Percentiles rank a stretch among this genome's conserved stretches.
Conservation (phyloP, 2,329 filamentous ascomycete genomes). For the Alternaria sp. region DNA sequence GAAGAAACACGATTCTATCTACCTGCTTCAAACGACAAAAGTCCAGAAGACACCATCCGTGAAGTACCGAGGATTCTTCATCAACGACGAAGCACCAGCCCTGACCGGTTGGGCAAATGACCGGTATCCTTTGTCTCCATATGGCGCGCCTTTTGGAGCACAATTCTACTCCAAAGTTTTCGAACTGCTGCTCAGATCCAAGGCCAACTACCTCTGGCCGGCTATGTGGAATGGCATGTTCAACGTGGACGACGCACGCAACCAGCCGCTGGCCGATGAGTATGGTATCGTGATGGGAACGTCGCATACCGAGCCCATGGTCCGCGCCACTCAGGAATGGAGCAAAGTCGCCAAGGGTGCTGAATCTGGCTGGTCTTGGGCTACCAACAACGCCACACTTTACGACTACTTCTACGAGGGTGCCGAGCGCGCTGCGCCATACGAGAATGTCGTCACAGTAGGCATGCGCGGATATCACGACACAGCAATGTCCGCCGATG, state of each 20-base stretch:
- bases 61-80: constrained; percentile 73
- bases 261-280: constrained; percentile 74
- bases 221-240: constrained; percentile 76
- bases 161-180: constrained; percentile 75
- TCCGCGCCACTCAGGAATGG: constrained; percentile 64
- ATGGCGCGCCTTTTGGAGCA: constrained; percentile 58
- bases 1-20: constrained; percentile 62
- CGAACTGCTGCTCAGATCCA: constrained; percentile 72
- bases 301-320: constrained; percentile 77
- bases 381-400: constrained; percentile 73
- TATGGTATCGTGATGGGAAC: constrained; percentile 77
- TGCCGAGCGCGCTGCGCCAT: constrained; percentile 69
- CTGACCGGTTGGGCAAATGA: constrained; percentile 71
- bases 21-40: constrained; percentile 62
- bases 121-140: constrained; percentile 59
- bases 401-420: constrained; percentile 74
- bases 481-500: constrained; percentile 65
- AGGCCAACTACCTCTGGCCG: constrained; percentile 80
- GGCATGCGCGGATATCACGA: constrained; percentile 76
- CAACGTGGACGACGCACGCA: constrained; percentile 73
- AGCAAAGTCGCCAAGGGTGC: constrained; percentile 59
- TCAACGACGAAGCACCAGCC: constrained; percentile 75
- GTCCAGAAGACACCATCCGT: constrained; percentile 68
- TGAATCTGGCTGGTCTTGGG: constrained; percentile 69
- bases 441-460: constrained; percentile 71